Evolutionary conservation across 306 rosid species (phyloP).

Genomic region (Cucurbita pepo): DNA sequence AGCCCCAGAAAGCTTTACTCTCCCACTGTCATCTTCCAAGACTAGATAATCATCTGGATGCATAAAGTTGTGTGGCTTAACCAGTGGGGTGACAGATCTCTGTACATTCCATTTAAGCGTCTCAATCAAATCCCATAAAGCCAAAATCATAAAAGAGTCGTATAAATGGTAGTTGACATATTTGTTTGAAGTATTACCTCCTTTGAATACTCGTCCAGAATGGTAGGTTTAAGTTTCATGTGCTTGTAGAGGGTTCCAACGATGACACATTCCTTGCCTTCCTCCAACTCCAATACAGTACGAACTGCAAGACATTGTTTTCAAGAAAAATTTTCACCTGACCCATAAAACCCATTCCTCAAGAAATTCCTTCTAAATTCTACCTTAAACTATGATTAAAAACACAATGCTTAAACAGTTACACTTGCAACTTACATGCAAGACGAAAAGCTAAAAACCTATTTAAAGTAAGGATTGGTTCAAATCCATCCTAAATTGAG

Average conservation of each 20-base stretch:
- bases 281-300: constrained; percentile 55
- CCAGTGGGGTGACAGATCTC: constrained; percentile 58
- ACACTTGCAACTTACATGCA: neutral
- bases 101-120: constrained; percentile 12
- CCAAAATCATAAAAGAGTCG: neutral
- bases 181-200: constrained; percentile 28
- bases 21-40: constrained; percentile 92
- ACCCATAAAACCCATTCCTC: neutral
- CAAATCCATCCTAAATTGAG: neutral
- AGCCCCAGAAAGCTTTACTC: constrained; percentile 70
- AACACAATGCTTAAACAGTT: neutral
- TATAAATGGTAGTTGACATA: neutral
- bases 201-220: constrained; percentile 87
- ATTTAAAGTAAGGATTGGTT: neutral
- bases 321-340: neutral
- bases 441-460: neutral
- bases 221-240: constrained; percentile 87
- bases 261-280: constrained; percentile 67
- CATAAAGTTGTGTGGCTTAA: constrained; percentile 58
- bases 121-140: neutral
- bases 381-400: neutral
- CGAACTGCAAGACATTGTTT: constrained; percentile 37
- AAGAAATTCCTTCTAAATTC: neutral
- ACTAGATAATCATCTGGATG: constrained; percentile 61
- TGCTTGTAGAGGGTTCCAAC: constrained; percentile 83